Conservation (phyloP, 306 rosid genomes). For the Acacia confusa region DNA sequence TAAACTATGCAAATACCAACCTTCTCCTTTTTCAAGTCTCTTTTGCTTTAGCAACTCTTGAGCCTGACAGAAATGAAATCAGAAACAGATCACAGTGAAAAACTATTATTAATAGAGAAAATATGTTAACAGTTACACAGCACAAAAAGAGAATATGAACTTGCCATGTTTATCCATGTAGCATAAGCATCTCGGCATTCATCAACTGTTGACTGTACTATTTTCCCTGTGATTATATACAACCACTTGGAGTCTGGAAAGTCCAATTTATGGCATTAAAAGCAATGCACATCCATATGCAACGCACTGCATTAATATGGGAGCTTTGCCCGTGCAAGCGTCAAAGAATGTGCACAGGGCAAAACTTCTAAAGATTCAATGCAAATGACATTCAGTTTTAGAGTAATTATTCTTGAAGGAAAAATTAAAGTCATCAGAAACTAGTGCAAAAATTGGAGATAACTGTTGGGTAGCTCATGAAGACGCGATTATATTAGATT, state of each 20-base stretch:
- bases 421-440: background rate
- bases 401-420: background rate
- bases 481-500: background rate
- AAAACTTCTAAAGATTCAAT: background rate
- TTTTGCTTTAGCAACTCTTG: slow-evolving; percentile 73
- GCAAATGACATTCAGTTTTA: background rate
- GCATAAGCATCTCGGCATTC: slow-evolving; percentile 91
- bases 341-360: background rate
- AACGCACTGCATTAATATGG: background rate
- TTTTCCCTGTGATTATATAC: slow-evolving; percentile 68
- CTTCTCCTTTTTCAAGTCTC: slow-evolving; percentile 56
- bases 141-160: slow-evolving; percentile 5
- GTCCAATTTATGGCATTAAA: slow-evolving; percentile 16
- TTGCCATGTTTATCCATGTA: slow-evolving; percentile 72
- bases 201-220: slow-evolving; percentile 86
- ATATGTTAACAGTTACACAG: background rate
- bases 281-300: background rate
- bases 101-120: background rate
- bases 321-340: background rate
- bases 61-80: slow-evolving; percentile 55
- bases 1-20: slow-evolving; percentile 18
- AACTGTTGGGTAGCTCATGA: background rate
- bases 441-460: background rate
- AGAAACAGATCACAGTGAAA: slow-evolving; percentile 11
- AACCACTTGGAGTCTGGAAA: slow-evolving; percentile 32